Evolutionary conservation across 1,139 yeast species (phyloP).

Genomic region (Waltiozyma sp.): DNA sequence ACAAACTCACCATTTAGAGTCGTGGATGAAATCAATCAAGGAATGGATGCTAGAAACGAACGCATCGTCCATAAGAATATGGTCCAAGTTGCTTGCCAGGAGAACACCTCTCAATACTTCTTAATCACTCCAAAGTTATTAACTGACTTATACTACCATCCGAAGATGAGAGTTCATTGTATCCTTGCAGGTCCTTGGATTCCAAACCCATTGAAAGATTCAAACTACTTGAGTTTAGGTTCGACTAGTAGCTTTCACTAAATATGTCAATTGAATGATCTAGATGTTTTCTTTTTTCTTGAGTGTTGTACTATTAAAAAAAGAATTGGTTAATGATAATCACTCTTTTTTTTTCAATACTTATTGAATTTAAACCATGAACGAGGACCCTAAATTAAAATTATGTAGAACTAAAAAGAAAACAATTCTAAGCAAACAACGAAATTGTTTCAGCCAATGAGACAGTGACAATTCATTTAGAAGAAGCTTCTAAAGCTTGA

Average conservation of each 20-base stretch:
- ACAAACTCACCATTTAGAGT: conserved; percentile 88
- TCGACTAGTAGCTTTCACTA: conserved; percentile 23
- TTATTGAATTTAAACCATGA: too few relatives aligned
- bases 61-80: conserved; percentile 77
- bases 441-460: too few relatives aligned
- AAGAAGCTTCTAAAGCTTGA: conserved; percentile 39
- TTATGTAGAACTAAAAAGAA: too few relatives aligned
- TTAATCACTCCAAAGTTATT: conserved; percentile 87
- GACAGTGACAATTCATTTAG: background rate
- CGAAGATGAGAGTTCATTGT: conserved; percentile 78
- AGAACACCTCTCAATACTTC: conserved; percentile 61
- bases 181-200: conserved; percentile 58
- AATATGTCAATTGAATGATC: too few relatives aligned
- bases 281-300: too few relatives aligned
- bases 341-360: too few relatives aligned
- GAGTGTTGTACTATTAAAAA: too few relatives aligned
- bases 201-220: conserved; percentile 24
- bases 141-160: conserved; percentile 68
- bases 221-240: conserved; percentile 23
- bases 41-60: conserved; percentile 94
- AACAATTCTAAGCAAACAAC: too few relatives aligned
- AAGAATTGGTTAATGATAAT: too few relatives aligned
- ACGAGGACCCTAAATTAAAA: too few relatives aligned
- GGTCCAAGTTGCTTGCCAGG: conserved; percentile 79
- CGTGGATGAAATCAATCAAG: conserved; percentile 97